Evolutionary conservation across 495 filamentous ascomycete genomes (phyloP).

Genomic region (Penicillium dipodomyicola): DNA sequence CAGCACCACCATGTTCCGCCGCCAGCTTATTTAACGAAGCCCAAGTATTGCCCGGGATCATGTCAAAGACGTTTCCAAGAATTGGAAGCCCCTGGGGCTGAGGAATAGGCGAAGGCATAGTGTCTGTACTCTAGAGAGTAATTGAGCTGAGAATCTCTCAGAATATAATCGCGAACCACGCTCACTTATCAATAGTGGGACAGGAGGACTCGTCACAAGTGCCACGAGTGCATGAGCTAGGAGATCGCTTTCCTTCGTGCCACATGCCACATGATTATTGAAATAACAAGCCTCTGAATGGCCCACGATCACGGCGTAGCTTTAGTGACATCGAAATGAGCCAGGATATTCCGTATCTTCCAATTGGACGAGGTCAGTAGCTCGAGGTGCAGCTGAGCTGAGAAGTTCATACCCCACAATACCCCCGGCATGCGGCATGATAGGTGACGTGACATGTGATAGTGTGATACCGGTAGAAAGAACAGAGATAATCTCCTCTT

Average conservation of each 20-base stretch:
- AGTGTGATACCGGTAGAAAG: too few relatives aligned
- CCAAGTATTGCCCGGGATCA: slow-evolving; percentile 61
- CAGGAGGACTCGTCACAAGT: slow-evolving; percentile 20
- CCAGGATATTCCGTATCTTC: not conserved
- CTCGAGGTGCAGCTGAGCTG: not conserved
- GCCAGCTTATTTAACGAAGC: slow-evolving; percentile 60
- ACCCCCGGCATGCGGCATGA: too few relatives aligned
- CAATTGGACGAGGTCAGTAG: not conserved
- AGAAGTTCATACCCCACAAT: not conserved
- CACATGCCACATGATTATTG: not conserved
- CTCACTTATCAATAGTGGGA: not conserved
- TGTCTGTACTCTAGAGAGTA: not conserved
- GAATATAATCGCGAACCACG: not conserved
- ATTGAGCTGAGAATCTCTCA: not conserved
- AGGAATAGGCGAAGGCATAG: slow-evolving; percentile 53
- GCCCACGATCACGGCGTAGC: not conserved
- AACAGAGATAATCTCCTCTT: too few relatives aligned
- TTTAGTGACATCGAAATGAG: not conserved
- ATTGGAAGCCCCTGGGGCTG: slow-evolving; percentile 65
- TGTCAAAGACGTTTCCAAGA: slow-evolving; percentile 64
- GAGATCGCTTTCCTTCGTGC: not conserved
- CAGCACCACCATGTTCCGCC: slow-evolving; percentile 55
- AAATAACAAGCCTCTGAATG: not conserved
- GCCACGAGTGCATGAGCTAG: not conserved
- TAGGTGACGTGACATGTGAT: too few relatives aligned